Conservation (phyloP, 2,329 filamentous ascomycete genomes). For the Metarhizium sp. region DNA sequence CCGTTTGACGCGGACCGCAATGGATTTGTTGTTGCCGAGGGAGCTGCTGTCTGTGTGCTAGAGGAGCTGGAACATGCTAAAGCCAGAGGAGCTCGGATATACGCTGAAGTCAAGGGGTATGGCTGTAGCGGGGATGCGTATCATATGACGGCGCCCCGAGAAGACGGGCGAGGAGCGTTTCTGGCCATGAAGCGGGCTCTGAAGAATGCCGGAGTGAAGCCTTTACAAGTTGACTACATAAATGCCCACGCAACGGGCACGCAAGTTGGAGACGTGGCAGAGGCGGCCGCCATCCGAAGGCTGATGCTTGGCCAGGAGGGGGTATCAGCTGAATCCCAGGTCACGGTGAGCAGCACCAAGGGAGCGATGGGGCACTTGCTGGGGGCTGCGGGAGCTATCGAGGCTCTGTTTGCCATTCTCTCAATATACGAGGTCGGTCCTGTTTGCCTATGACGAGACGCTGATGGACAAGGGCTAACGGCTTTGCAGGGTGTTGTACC, state of each 20-base stretch:
- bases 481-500: conserved; percentile 60
- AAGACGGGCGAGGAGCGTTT: conserved; percentile 72
- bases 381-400: conserved; percentile 83
- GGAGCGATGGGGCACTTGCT: conserved; percentile 86
- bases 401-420: conserved; percentile 77
- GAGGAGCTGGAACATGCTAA: conserved; percentile 88
- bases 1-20: conserved; percentile 75
- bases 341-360: conserved; percentile 90
- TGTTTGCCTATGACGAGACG: conserved; percentile 9
- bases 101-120: conserved; percentile 84
- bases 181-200: conserved; percentile 81
- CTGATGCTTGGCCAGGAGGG: conserved; percentile 70
- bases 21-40: conserved; percentile 91
- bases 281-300: conserved; percentile 71
- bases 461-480: neutral
- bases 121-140: conserved; percentile 84
- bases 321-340: conserved; percentile 45
- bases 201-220: conserved; percentile 58
- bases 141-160: conserved; percentile 85
- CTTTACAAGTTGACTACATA: conserved; percentile 73
- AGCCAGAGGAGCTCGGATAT: conserved; percentile 67
- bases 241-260: conserved; percentile 96
- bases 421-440: conserved; percentile 63
- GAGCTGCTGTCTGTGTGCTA: conserved; percentile 76
- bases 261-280: conserved; percentile 73